A percentile compares a stretch with the other conserved stretches of the same genome.
phyloP scores from a whole-genome alignment of 1,139 yeast genomes.

The Suhomyces guaymorum region DNA sequence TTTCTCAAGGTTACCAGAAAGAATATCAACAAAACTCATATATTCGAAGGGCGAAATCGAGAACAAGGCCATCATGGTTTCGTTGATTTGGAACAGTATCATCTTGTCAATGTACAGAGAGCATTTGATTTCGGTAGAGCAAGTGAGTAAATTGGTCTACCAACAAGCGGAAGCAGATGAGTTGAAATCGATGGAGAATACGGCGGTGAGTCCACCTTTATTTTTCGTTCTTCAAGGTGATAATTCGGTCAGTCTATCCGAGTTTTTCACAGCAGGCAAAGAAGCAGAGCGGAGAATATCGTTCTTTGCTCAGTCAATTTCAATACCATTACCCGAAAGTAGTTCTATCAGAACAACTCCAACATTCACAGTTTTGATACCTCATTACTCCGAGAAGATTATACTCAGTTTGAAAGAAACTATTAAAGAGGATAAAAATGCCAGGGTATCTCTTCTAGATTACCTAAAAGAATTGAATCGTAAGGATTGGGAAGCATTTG shows the following conservation, averaged over 20 bases:
- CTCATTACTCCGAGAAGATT: slow-evolving; percentile 81
- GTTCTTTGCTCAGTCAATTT: slow-evolving; percentile 83
- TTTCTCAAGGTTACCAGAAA: slow-evolving; percentile 70
- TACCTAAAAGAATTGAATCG: slow-evolving; percentile 54
- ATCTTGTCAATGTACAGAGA: slow-evolving; percentile 75
- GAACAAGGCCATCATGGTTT: slow-evolving; percentile 52
- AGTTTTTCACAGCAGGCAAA: slow-evolving; percentile 54
- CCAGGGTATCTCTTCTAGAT: slow-evolving; percentile 52
- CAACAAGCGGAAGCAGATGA: slow-evolving; percentile 41
- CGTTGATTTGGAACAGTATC: slow-evolving; percentile 81
- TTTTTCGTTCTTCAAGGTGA: slow-evolving; percentile 81
- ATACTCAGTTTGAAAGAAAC: slow-evolving; percentile 64
- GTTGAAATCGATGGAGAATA: neutral
- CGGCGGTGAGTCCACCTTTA: slow-evolving; percentile 55
- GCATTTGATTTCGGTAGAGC: slow-evolving; percentile 73
- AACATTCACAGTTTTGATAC: slow-evolving; percentile 77
- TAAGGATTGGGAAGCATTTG: slow-evolving; percentile 53
- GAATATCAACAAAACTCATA: slow-evolving; percentile 41
- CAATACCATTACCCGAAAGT: slow-evolving; percentile 77
- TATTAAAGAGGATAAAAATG: slow-evolving; percentile 53
- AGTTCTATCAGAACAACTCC: slow-evolving; percentile 76
- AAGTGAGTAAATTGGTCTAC: slow-evolving; percentile 61
- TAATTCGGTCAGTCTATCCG: slow-evolving; percentile 30
- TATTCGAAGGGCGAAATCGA: slow-evolving; percentile 42
- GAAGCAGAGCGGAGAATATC: slow-evolving; percentile 83